Base-by-base conservation (phyloP, 2,329 filamentous ascomycete genomes). In the Microascus cirrosus region DNA sequence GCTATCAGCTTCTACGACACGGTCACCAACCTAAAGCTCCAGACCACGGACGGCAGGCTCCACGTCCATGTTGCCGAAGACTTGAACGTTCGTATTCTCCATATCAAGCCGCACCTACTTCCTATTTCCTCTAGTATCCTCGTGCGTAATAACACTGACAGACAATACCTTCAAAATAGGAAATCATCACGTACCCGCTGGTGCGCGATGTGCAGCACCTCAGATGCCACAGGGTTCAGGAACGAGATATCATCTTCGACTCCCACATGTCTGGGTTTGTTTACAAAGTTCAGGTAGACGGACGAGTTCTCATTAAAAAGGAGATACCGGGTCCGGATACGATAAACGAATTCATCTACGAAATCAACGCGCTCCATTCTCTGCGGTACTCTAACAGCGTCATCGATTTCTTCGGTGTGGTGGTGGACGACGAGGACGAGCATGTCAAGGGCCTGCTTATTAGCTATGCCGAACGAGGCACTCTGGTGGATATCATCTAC, bases 1-100 rank as follows among this genome's bases (percentile, higher is more conserved):
- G 90, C 95, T 59, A 97, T 99, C 56, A 88, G 96, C 64, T 99
- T 96, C 69, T 97, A 95, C 72, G 84, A 92, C 58, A 96, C 91
- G 0, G 93, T 97, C 59, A 97, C 94, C 20, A 97, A 97, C 65
- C 80, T 99, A 62, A 96, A 95, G 70, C 79, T 99, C 20, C 85
- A 96, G 70, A 99, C 94, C 0, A 86, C 83, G 4, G 87, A 95
- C 59, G 90, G 90, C 15, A 85, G 91, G 60, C 77, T 99, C 25
- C 92, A 97, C 71, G 91, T 99, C 7, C 94, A 97, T 69, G 94
- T 99, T 56, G 92, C 94, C n/a, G 93, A 99, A 71, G 94, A 99
- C 69, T 83, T 90, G 54, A 94, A 95, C 68, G 81, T 84, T 65
- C 64, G 80, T 78, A 12, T 3, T 48, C 28, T 32, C 28, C 28